Percentiles rank a stretch among this genome's conserved stretches.
These are phyloP conservation scores for Vickermania spadyakhi DNA, from an alignment of 208 protist species.

Conservation along the genomic window DNA sequence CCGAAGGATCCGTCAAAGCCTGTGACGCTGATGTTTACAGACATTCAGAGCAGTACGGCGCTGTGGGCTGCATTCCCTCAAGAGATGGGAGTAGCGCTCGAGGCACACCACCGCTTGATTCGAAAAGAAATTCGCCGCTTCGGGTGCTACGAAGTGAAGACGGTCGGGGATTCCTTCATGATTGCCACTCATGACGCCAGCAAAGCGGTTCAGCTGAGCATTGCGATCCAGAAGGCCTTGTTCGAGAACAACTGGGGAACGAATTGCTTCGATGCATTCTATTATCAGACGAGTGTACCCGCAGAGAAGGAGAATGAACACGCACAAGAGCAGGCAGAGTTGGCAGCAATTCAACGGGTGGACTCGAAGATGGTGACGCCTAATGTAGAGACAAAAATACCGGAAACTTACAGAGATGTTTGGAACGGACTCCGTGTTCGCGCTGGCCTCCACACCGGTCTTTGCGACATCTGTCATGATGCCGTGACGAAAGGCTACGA, in stretches of 20 bases:
- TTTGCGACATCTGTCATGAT: conserved; percentile 9
- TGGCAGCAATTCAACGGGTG: background rate
- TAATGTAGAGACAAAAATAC: background rate
- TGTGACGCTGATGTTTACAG: conserved; percentile 15
- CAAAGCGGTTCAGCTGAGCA: background rate
- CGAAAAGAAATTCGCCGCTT: conserved; percentile 5
- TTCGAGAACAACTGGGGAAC: background rate
- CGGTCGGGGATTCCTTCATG: conserved; percentile 17
- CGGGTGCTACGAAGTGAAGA: conserved; percentile 15
- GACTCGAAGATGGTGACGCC: background rate
- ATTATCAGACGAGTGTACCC: background rate
- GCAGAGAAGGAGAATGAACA: background rate
- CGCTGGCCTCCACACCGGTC: conserved; percentile 32
- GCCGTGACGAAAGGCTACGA: conserved; percentile 23
- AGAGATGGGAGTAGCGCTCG: conserved; percentile 5
- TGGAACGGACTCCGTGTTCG: conserved; percentile 42
- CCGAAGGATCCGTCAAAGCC: conserved; percentile 3
- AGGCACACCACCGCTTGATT: conserved; percentile 7
- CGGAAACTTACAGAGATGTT: conserved; percentile 8
- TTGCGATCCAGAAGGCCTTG: background rate
- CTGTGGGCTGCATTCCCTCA: conserved; percentile 9
- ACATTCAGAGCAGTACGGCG: conserved; percentile 12
- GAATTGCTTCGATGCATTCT: background rate
- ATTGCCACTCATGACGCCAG: conserved; percentile 3
- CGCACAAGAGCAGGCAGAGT: background rate